Evolutionary conservation across 1,139 yeast species (phyloP).

Genomic region (Taphrina wiesneri): DNA sequence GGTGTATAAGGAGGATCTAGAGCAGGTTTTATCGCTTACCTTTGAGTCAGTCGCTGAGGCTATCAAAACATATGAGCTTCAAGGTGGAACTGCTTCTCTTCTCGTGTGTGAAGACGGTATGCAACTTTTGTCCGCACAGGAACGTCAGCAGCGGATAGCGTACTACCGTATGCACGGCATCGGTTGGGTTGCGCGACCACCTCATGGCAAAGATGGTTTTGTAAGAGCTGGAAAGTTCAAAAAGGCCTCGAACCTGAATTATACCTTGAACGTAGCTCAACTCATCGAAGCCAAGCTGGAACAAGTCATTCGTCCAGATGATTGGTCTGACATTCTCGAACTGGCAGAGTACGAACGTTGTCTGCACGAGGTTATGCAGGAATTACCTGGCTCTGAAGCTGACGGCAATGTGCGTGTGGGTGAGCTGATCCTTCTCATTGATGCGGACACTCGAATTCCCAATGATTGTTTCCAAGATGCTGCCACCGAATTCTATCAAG

Average conservation of each 20-base stretch:
- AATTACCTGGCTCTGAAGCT: conserved; percentile 30
- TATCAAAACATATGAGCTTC: conserved; percentile 37
- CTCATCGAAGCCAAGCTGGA: conserved; percentile 37
- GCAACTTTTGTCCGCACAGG: conserved; percentile 32
- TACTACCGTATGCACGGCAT: conserved; percentile 37
- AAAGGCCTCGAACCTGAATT: conserved; percentile 39
- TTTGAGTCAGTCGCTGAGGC: conserved; percentile 33
- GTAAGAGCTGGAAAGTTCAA: conserved; percentile 38
- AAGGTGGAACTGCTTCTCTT: conserved; percentile 37
- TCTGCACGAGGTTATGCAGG: conserved; percentile 22
- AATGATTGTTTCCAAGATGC: conserved; percentile 39
- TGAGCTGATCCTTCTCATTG: conserved; percentile 37
- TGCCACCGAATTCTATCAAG: conserved; percentile 37
- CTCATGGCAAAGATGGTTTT: conserved; percentile 38
- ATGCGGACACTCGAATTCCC: conserved; percentile 39
- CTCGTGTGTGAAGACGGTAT: conserved; percentile 38
- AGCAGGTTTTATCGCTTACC: conserved; percentile 36
- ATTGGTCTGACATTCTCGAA: conserved; percentile 31
- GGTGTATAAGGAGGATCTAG: conserved; percentile 37
- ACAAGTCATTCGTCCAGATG: conserved; percentile 19
- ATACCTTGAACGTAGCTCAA: conserved; percentile 36
- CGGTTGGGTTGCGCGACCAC: conserved; percentile 39
- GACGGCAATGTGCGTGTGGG: conserved; percentile 39
- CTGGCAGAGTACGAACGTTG: conserved; percentile 10
- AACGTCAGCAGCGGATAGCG: conserved; percentile 28